A percentile compares a stretch with the other conserved stretches of the same genome.
These are phyloP conservation scores for Auricularia sp. DNA, from an alignment of 768 basidiomycete genomes.

Conservation along the genomic window DNA sequence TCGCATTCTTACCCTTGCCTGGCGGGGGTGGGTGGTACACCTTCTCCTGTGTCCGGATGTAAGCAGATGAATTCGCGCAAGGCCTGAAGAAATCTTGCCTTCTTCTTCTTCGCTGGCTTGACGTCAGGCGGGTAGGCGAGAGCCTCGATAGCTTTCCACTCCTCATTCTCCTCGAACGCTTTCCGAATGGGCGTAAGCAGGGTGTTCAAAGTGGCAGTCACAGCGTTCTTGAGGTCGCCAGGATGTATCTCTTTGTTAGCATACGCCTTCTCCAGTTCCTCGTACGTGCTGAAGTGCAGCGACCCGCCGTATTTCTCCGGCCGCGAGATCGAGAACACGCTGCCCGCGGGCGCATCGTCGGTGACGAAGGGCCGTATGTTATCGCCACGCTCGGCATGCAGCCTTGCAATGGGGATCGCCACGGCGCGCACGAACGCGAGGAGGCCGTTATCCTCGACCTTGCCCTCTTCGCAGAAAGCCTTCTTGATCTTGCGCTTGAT, in stretches of 20 bases:
- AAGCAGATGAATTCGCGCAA: not conserved
- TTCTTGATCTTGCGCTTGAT: slow-evolving; percentile 83
- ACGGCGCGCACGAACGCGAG: slow-evolving; percentile 78
- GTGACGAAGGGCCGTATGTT: slow-evolving; percentile 54
- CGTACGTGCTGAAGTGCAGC: slow-evolving; percentile 60
- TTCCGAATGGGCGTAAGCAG: slow-evolving; percentile 75
- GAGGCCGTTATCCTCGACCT: slow-evolving; percentile 77
- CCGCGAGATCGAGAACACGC: slow-evolving; percentile 69
- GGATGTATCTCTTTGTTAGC: slow-evolving; percentile 72
- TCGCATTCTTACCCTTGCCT: slow-evolving; percentile 58
- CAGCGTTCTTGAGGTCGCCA: slow-evolving; percentile 74
- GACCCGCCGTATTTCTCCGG: slow-evolving; percentile 67
- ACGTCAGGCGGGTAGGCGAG: slow-evolving; percentile 78
- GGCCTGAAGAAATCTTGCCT: slow-evolving; percentile 17
- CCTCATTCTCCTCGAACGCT: slow-evolving; percentile 63
- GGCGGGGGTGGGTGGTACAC: slow-evolving; percentile 78
- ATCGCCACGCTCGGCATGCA: slow-evolving; percentile 53
- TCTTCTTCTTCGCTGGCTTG: slow-evolving; percentile 49
- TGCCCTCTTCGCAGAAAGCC: slow-evolving; percentile 93
- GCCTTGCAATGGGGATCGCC: slow-evolving; percentile 74
- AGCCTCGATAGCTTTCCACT: slow-evolving; percentile 68
- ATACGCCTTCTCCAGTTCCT: slow-evolving; percentile 64
- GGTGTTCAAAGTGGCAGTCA: slow-evolving; percentile 60
- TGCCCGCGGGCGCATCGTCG: slow-evolving; percentile 65
- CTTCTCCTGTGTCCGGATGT: slow-evolving; percentile 42